phyloP scores from a whole-genome alignment of 495 filamentous ascomycete species.

The Pyrenula massariospora region DNA sequence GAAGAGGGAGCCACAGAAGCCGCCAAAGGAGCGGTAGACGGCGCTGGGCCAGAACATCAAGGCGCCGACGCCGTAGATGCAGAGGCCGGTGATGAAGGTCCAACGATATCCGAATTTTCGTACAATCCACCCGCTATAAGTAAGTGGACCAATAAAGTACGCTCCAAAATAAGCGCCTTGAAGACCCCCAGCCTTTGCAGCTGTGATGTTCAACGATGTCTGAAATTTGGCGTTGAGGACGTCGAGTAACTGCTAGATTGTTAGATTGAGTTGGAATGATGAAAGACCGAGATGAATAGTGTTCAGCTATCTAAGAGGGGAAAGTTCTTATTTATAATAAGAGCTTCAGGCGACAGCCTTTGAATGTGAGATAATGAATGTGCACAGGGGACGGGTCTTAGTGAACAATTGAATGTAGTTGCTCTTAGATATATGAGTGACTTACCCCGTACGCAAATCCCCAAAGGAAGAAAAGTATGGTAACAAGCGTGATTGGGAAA shows the following conservation, averaged over 20 bases:
- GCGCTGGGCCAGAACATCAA: conserved; percentile 52
- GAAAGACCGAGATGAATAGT: too few species aligned
- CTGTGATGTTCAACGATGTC: conserved; percentile 29
- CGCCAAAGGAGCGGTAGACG: conserved; percentile 50
- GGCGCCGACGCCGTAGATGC: conserved; percentile 48
- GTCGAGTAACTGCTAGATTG: conserved; percentile 41
- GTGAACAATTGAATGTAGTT: too few species aligned
- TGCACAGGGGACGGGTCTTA: too few species aligned
- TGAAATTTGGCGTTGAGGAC: conserved; percentile 45
- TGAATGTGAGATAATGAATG: too few species aligned
- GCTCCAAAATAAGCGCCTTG: conserved; percentile 42
- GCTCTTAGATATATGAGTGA: too few species aligned
- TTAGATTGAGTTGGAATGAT: too few species aligned
- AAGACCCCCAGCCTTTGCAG: conserved; percentile 28
- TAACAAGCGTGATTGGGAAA: conserved; percentile 49
- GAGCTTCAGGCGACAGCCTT: too few species aligned
- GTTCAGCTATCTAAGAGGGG: too few species aligned
- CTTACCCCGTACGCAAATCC: conserved; percentile 79
- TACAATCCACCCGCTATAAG: conserved; percentile 54
- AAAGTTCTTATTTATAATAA: too few species aligned
- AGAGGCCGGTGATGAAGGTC: conserved; percentile 49
- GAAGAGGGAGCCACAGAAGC: conserved; percentile 57
- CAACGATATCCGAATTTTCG: conserved; percentile 51
- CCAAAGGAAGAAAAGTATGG: conserved; percentile 75
- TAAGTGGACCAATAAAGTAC: conserved; percentile 54